Evolutionary conservation across 495 filamentous ascomycete genomes (phyloP), one percentile per base, ranked within the genome.

Genomic region (Acidomyces sp.): DNA sequence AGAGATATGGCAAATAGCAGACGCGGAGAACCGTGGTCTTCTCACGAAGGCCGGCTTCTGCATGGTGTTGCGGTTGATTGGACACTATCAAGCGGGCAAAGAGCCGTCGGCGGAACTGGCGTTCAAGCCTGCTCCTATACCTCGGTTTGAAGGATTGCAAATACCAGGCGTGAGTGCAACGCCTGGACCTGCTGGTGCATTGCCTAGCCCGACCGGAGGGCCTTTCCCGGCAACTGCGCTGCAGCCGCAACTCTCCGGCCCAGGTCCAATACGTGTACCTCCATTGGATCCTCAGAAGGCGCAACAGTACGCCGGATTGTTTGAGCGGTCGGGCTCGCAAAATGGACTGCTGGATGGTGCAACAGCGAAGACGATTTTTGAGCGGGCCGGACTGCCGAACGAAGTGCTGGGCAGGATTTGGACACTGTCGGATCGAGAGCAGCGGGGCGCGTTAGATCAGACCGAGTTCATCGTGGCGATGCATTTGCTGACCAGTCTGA

Each of bases 1-100:
- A 56, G 81, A 94, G 84, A 95, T 96, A 72, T 97, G 90, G 90
- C 86, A 94, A 62, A 87, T 97, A 55, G 92, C 90, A 40, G 90
- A 97, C 62, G 85, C 74, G 49, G 88, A 95, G 62, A 97, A 96
- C 62, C 74, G 86, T 45, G 90, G 92, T 43, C 77, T 95, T 37
- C 69, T 97, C 55, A 93, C 85, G 27, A 85, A 82, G 3, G 70
- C 83, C 33, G 92, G 87, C 51, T 97, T 97, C 61, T 80, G 84
- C 21, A 69, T 93, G 54, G 90, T 88, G 16, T 62, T 97, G 55
- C 71, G 90, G 49, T 74, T 97, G 63, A 96, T 97, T 55, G 90
- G 85, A 43, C 87, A 94, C 62, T 88, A 85, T 31, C 90, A 97
- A 81, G 78, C 55, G 80, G 82, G 42, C 21, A 50, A 78, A 53